These are phyloP conservation scores for Chamaenerion angustifolium DNA, from an alignment of 345 rosid genomes.

Conservation along the genomic window DNA sequence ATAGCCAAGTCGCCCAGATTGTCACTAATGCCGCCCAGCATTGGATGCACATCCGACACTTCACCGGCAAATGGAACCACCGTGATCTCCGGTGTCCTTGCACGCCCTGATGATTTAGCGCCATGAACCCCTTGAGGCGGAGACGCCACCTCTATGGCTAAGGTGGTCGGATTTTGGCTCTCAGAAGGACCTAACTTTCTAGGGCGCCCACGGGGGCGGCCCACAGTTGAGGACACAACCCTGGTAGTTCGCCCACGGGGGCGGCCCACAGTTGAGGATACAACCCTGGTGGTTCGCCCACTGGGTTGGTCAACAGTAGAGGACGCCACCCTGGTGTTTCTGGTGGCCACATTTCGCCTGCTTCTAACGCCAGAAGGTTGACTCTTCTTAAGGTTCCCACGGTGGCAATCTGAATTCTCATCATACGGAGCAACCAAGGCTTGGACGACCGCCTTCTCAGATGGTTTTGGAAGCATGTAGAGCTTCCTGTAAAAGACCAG, in stretches of 20 bases:
- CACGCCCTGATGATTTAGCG: constrained; percentile 15
- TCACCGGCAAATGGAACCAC: neutral
- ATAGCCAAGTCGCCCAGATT: constrained; percentile 20
- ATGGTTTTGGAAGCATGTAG: constrained; percentile 34
- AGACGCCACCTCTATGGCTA: neutral
- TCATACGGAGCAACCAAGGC: neutral
- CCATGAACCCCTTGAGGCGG: too few relatives aligned
- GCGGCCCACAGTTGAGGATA: too few relatives aligned
- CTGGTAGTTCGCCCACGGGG: too few relatives aligned
- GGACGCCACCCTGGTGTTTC: too few relatives aligned
- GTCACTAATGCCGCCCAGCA: neutral
- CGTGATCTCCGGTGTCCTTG: constrained; percentile 24
- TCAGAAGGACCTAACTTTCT: too few relatives aligned
- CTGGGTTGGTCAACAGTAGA: too few relatives aligned
- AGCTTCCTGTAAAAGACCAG: constrained; percentile 49
- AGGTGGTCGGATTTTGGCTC: too few relatives aligned
- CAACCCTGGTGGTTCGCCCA: too few relatives aligned
- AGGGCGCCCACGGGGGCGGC: too few relatives aligned
- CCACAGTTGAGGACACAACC: too few relatives aligned
- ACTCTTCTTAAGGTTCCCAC: neutral
- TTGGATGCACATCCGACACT: neutral
- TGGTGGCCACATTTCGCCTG: too few relatives aligned
- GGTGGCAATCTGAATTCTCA: neutral
- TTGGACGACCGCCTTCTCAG: neutral
- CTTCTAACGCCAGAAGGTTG: too few relatives aligned